These are phyloP conservation scores for Globisporangium carolinianum DNA, from an alignment of 352 stramenopile genomes.

Conservation along the genomic window DNA sequence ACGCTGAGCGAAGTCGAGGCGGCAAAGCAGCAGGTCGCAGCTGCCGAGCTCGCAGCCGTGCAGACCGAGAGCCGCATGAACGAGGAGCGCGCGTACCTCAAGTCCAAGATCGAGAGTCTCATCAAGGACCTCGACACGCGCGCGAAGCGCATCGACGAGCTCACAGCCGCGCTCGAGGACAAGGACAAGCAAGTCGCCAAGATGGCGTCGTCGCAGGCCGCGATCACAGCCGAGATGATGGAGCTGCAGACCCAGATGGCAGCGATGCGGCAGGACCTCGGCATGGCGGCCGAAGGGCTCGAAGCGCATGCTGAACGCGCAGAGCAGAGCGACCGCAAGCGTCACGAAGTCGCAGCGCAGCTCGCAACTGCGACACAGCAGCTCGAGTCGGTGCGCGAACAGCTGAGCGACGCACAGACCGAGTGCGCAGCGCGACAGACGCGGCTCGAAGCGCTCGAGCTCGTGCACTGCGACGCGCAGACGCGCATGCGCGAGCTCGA, in stretches of 20 bases:
- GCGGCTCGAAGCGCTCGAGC: slow-evolving; percentile 39
- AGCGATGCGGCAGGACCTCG: slow-evolving; percentile 55
- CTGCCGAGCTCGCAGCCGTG: slow-evolving; percentile 8
- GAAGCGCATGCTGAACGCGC: slow-evolving; percentile 57
- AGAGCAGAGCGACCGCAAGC: slow-evolving; percentile 43
- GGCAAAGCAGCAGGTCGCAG: slow-evolving; percentile 7
- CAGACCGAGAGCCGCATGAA: slow-evolving; percentile 26
- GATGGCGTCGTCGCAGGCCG: slow-evolving; percentile 49
- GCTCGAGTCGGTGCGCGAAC: slow-evolving; percentile 43
- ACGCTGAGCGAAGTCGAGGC: slow-evolving; percentile 18
- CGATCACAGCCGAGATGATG: slow-evolving; percentile 56
- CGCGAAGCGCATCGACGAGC: slow-evolving; percentile 27
- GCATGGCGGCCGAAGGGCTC: slow-evolving; percentile 57
- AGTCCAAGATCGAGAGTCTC: slow-evolving; percentile 57
- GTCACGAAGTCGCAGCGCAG: slow-evolving; percentile 48
- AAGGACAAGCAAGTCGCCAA: slow-evolving; percentile 71
- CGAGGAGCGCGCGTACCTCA: slow-evolving; percentile 64
- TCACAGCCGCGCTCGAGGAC: slow-evolving; percentile 35
- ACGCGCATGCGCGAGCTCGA: slow-evolving; percentile 42
- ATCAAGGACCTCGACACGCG: slow-evolving; percentile 49
- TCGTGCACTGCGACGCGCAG: slow-evolving; percentile 28
- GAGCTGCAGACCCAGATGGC: slow-evolving; percentile 52
- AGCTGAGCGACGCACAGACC: slow-evolving; percentile 6
- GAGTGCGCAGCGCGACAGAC: slow-evolving; percentile 54
- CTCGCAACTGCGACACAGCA: slow-evolving; percentile 36